Evolutionary conservation across 2,329 filamentous ascomycete species (phyloP).

Genomic region (Claviceps monticola): DNA sequence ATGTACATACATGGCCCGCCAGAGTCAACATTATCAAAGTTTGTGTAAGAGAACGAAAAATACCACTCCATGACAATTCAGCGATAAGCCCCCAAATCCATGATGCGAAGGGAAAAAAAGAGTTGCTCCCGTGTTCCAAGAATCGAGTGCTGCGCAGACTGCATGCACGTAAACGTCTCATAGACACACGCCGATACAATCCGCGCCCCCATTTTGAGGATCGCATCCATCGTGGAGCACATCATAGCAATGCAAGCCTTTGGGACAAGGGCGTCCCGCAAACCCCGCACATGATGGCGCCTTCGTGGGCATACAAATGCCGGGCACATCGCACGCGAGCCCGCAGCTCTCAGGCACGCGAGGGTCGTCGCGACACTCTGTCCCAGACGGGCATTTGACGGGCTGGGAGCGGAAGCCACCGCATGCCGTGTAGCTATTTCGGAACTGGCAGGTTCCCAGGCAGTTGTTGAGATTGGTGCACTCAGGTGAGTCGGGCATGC

Average conservation of each 20-base stretch:
- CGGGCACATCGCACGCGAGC: conserved; percentile 20
- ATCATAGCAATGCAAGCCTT: conserved; percentile 17
- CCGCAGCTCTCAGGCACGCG: conserved; percentile 17
- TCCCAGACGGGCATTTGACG: conserved; percentile 12
- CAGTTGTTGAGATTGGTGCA: conserved; percentile 17
- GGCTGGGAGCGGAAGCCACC: conserved; percentile 17
- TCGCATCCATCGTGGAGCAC: conserved; percentile 14
- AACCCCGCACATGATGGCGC: conserved; percentile 14
- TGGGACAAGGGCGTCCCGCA: conserved; percentile 13
- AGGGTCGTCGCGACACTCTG: conserved; percentile 21
- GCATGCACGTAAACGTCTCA: conserved; percentile 1
- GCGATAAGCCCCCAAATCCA: too few relatives aligned
- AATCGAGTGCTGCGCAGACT: too few relatives aligned
- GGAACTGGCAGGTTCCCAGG: conserved; percentile 15
- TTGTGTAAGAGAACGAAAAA: too few relatives aligned
- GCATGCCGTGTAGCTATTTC: conserved; percentile 18
- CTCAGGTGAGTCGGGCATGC: conserved; percentile 10
- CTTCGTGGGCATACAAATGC: conserved; percentile 18
- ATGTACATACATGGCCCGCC: too few relatives aligned
- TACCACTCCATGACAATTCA: too few relatives aligned
- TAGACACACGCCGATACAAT: conserved; percentile 20
- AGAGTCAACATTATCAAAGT: too few relatives aligned
- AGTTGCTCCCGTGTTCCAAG: too few relatives aligned
- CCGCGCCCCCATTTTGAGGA: conserved; percentile 14
- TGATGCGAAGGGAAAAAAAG: too few relatives aligned